A percentile compares a stretch with the other conserved stretches of the same genome.
Conservation (phyloP, 1,139 yeast genomes). For the Meyerozyma smithsonii region DNA sequence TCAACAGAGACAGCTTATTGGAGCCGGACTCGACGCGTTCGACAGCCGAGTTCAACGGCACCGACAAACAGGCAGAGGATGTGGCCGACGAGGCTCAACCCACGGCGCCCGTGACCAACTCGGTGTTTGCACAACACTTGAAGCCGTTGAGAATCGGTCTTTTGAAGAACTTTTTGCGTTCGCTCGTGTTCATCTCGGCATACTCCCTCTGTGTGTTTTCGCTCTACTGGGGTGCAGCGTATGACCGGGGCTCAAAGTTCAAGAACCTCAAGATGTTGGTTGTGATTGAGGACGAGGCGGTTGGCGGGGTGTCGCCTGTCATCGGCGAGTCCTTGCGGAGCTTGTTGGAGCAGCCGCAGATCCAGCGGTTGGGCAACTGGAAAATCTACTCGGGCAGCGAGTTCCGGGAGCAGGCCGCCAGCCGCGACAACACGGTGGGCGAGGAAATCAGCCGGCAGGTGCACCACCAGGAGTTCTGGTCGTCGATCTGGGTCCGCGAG, state of each 20-base stretch:
- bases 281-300: slow-evolving; percentile 29
- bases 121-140: not conserved
- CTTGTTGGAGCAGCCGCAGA: slow-evolving; percentile 17
- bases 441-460: slow-evolving; percentile 30
- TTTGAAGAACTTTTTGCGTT: not conserved
- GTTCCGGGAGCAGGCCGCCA: slow-evolving; percentile 15
- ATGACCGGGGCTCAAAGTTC: slow-evolving; percentile 22
- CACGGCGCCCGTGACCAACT: not conserved
- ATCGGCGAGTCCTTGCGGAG: slow-evolving; percentile 26
- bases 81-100: not conserved
- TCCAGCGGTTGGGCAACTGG: slow-evolving; percentile 19
- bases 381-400: slow-evolving; percentile 13
- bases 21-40: too few species aligned
- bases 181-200: not conserved
- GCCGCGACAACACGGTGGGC: slow-evolving; percentile 14
- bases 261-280: slow-evolving; percentile 35
- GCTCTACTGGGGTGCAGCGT: slow-evolving; percentile 44
- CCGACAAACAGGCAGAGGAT: not conserved
- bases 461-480: slow-evolving; percentile 45
- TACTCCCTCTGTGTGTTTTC: slow-evolving; percentile 16
- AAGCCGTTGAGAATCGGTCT: not conserved
- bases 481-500: slow-evolving; percentile 34
- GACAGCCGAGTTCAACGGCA: not conserved
- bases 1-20: too few species aligned
- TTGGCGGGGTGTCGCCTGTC: slow-evolving; percentile 25